These are phyloP conservation scores for Saturnispora quitensis DNA, from an alignment of 805 yeast species.

Conservation along the genomic window DNA sequence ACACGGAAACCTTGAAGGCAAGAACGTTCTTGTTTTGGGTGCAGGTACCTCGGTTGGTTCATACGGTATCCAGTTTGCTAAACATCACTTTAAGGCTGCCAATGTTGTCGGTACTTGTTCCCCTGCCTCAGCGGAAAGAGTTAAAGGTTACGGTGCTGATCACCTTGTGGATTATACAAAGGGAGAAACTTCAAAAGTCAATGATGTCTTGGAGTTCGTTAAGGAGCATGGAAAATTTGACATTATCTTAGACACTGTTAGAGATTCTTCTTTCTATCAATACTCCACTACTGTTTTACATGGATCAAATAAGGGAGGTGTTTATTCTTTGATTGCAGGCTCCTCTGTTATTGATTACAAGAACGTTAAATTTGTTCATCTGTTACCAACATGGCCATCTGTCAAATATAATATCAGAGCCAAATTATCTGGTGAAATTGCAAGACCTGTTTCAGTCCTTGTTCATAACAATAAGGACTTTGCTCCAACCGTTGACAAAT, in stretches of 20 bases:
- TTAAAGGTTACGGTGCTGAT: conserved; percentile 42
- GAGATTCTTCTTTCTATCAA: conserved; percentile 37
- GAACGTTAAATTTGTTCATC: conserved; percentile 17
- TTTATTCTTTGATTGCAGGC: conserved; percentile 50
- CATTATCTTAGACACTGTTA: conserved; percentile 56
- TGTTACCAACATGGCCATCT: conserved; percentile 18
- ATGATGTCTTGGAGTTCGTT: conserved; percentile 28
- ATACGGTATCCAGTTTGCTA: conserved; percentile 47
- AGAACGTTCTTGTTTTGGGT: conserved; percentile 56
- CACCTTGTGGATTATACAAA: conserved; percentile 48
- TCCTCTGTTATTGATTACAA: conserved; percentile 35
- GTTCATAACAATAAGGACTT: conserved; percentile 10
- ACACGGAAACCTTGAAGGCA: conserved; percentile 21
- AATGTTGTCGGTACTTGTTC: conserved; percentile 48
- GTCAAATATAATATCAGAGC: conserved; percentile 10
- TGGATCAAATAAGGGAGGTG: conserved; percentile 37
- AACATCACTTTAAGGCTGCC: conserved; percentile 35
- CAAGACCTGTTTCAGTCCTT: conserved; percentile 5
- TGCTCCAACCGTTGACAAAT: conserved; percentile 29
- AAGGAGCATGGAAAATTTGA: conserved; percentile 44
- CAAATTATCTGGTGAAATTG: conserved; percentile 14
- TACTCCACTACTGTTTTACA: conserved; percentile 35
- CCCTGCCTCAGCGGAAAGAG: conserved; percentile 22
- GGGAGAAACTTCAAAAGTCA: conserved; percentile 28
- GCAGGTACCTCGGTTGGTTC: conserved; percentile 67